A percentile compares a stretch with the other conserved stretches of the same genome.
phyloP scores from a whole-genome alignment of 73 alveolate genomes.

The Blepharisma japonicum region DNA sequence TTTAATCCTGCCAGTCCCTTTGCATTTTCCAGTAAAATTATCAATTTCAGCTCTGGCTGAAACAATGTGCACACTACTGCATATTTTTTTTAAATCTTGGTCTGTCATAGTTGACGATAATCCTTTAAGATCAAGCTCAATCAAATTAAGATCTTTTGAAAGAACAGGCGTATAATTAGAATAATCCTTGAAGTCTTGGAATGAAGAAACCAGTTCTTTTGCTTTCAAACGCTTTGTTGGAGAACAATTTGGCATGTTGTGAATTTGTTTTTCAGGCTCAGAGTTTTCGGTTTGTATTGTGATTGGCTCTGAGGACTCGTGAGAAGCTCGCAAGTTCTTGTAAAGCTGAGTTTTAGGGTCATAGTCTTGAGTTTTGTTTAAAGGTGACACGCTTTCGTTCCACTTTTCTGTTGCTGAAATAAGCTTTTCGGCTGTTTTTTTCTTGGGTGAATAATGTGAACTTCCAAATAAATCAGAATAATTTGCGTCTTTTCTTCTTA shows the following conservation, averaged over 20 bases:
- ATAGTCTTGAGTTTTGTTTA: not conserved
- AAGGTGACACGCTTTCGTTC: too few relatives aligned
- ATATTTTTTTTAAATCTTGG: not conserved
- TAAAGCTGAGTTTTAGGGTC: not conserved
- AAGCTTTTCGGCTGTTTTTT: not conserved
- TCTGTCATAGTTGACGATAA: not conserved
- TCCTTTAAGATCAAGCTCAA: not conserved
- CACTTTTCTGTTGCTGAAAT: not conserved
- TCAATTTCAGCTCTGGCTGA: constrained; percentile 1
- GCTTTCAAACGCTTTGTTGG: not conserved
- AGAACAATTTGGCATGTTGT: not conserved
- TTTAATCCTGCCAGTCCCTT: constrained; percentile 28
- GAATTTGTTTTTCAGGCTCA: not conserved
- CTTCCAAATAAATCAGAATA: constrained; percentile 11
- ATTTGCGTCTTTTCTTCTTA: not conserved
- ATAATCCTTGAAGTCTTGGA: too few relatives aligned
- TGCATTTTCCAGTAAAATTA: constrained; percentile 22
- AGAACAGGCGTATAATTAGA: too few relatives aligned
- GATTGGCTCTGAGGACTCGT: constrained; percentile 1
- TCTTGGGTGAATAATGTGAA: not conserved
- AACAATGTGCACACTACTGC: constrained; percentile 17
- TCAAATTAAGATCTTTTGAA: not conserved
- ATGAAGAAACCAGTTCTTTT: too few relatives aligned
- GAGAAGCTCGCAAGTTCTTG: not conserved
- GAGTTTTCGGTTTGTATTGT: not conserved